Conservation (phyloP, 495 filamentous ascomycete species). For the Hyphodiscus hymeniophilus region DNA sequence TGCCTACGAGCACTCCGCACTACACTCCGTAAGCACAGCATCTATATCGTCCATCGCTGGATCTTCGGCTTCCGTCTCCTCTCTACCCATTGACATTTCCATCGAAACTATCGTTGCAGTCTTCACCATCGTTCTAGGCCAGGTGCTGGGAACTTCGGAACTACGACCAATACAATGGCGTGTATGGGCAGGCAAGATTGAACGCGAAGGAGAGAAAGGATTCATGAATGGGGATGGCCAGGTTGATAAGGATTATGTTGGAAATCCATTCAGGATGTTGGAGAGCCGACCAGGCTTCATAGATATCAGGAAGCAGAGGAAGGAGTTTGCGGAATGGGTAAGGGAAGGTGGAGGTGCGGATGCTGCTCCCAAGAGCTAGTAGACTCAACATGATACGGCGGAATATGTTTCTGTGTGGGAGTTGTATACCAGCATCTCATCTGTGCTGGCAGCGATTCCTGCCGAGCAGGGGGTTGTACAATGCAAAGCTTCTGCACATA, state of each 20-base stretch:
- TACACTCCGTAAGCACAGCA: conserved; percentile 49
- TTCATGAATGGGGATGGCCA: conserved; percentile 64
- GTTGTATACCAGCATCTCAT: not conserved
- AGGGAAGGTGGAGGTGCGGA: conserved; percentile 26
- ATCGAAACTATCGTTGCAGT: conserved; percentile 70
- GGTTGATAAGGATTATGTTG: conserved; percentile 39
- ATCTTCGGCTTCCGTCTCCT: conserved; percentile 25
- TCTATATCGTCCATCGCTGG: conserved; percentile 38
- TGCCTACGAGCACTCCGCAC: conserved; percentile 71
- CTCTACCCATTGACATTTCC: conserved; percentile 68
- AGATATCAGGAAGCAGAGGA: conserved; percentile 57
- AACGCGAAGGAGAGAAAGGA: conserved; percentile 61
- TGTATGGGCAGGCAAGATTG: conserved; percentile 76
- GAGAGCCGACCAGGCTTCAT: conserved; percentile 40
- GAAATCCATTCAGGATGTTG: conserved; percentile 41
- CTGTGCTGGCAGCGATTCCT: not conserved
- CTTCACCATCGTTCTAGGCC: conserved; percentile 55
- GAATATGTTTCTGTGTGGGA: no score
- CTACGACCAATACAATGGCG: conserved; percentile 73
- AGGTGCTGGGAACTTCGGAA: conserved; percentile 61
- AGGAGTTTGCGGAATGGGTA: conserved; percentile 70
- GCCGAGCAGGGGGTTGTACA: no score
- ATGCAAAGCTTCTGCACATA: no score
- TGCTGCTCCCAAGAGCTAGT: conserved; percentile 8
- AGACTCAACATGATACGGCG: no score